Conservation (phyloP, 306 rosid species). For the Vachellia collinsii region DNA sequence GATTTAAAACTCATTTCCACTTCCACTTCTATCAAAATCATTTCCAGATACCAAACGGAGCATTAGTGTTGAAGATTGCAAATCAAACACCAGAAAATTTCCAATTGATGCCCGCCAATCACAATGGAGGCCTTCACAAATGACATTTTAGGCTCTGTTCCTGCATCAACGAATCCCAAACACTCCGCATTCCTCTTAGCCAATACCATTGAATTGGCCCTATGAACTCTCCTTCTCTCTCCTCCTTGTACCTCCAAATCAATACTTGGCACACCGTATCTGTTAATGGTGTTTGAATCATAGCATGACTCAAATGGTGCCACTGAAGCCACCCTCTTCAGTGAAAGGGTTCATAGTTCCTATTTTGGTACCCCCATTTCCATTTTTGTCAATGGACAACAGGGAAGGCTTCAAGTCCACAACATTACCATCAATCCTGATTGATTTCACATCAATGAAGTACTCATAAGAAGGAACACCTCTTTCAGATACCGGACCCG, state of each 20-base stretch:
- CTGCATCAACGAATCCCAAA: conserved; percentile 38
- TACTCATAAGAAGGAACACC: conserved; percentile 14
- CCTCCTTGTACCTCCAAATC: conserved; percentile 37
- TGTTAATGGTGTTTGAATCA: conserved; percentile 14
- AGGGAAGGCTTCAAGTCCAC: neutral
- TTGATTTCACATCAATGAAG: neutral
- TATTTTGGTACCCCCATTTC: conserved; percentile 3
- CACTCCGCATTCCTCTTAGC: conserved; percentile 37
- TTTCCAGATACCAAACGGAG: too few species aligned
- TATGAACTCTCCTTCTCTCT: conserved; percentile 34
- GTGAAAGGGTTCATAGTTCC: conserved; percentile 28
- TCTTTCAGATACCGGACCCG: neutral
- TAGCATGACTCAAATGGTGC: conserved; percentile 45
- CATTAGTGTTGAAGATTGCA: conserved; percentile 27
- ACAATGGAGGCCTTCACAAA: conserved; percentile 32
- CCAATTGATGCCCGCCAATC: conserved; percentile 28
- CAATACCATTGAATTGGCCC: conserved; percentile 40
- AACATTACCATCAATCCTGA: neutral
- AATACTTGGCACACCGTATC: conserved; percentile 34
- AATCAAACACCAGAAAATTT: neutral
- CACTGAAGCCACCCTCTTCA: conserved; percentile 38
- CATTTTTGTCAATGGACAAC: neutral
- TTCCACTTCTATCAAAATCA: too few species aligned
- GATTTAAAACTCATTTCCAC: too few species aligned
- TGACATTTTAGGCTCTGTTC: conserved; percentile 25